A percentile compares a stretch with the other conserved stretches of the same genome.
phyloP scores from a whole-genome alignment of 345 rosid genomes.

The Eucalyptus tenuipes region DNA sequence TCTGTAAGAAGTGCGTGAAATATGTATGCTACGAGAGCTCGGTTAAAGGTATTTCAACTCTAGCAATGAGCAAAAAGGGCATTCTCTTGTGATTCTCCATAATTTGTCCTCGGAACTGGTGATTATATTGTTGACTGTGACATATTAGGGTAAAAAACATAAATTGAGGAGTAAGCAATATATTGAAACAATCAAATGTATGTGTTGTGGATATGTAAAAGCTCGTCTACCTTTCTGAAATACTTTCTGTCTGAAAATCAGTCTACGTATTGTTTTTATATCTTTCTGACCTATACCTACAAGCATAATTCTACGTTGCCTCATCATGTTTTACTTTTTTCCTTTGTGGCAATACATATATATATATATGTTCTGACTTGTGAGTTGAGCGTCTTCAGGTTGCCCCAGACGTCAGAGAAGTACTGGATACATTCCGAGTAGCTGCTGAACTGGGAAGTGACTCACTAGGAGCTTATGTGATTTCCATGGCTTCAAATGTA shows the following conservation, averaged over 20 bases:
- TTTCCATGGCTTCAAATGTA: conserved; percentile 99
- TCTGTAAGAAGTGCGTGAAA: background rate
- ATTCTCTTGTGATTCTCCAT: background rate
- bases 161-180: background rate
- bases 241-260: background rate
- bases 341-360: background rate
- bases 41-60: background rate
- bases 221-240: background rate
- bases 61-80: background rate
- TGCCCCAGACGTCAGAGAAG: conserved; percentile 72
- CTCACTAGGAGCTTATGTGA: conserved; percentile 95
- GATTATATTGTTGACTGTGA: background rate
- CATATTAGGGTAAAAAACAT: background rate
- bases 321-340: background rate
- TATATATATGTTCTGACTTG: background rate
- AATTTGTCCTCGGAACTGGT: background rate
- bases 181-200: background rate
- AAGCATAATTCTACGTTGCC: background rate
- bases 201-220: background rate
- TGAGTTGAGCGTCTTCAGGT: conserved; percentile 33
- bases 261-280: background rate
- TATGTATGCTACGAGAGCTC: background rate
- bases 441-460: conserved; percentile 95
- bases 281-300: background rate
- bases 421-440: conserved; percentile 76